Base-by-base conservation (phyloP, 1,139 yeast genomes). In the Pneumocystis jirovecii region DNA sequence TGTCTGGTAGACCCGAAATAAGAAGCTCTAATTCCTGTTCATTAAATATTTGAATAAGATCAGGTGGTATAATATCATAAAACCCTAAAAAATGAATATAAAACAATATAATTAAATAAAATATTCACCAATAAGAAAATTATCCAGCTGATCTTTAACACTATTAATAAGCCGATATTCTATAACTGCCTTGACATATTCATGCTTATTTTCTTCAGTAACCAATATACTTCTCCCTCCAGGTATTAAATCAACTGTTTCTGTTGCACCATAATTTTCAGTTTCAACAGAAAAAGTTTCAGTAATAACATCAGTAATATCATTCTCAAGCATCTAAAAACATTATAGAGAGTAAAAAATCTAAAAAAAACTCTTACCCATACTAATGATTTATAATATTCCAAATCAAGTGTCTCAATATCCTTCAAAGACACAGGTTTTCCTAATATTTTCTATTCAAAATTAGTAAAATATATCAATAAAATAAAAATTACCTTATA, bases 251-350 rank as follows among this genome's bases (percentile, higher is more conserved):
- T 89, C 96, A 69, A 88, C 81, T 8, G 82, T 78, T 74, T 85
- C 88, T 72, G 85, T 91, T 73, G 87, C 96, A 68, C 97, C 98
- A 73, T 88, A 91, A 72, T 91, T 97, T 73, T 90, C 96, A 0
- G 96, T 83, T 72, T 91, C 97, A 56, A 93, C 89, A 8, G 96
- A 86, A 73, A 95, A 93, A 21, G 95, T 91, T 74, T 95, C 98
- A n/a, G 93, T 91, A 65, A 95, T 89, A 45, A 95, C 87, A 75
- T 91, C 98, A 0, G 98, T 95, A 66, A 95, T 93, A 75, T 79
- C 97, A 76, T 95, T 93, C 71, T 93, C 96, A 67, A 95, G 78
- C 88, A 95, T 95, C 57, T 50, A 50, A 25, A 45, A 50, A 12
- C 34, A 50, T 50, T 50, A 50, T 44, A 44, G 15, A 4, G 10